Conservation (phyloP, 805 yeast genomes). For the Kuraishia hungarica region DNA sequence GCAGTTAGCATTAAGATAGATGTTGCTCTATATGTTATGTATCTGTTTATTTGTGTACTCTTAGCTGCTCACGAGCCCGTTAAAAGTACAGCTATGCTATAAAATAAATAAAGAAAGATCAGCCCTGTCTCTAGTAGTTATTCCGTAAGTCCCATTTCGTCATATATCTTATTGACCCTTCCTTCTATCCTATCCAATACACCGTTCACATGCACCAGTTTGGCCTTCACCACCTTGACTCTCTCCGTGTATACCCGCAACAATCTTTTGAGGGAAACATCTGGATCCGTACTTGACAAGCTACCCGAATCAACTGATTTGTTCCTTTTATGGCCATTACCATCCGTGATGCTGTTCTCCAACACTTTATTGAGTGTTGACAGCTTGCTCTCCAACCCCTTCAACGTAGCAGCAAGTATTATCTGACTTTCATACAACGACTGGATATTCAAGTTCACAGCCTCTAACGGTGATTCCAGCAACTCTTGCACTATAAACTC, state of each 20-base stretch:
- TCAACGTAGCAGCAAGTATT: slow-evolving; percentile 40
- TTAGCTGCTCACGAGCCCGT: not conserved
- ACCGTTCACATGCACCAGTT: slow-evolving; percentile 13
- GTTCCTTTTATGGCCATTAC: not conserved
- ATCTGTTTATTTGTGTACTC: not conserved
- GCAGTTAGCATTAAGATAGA: too few relatives aligned
- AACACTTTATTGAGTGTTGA: slow-evolving; percentile 12
- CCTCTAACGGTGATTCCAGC: slow-evolving; percentile 45
- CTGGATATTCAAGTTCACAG: slow-evolving; percentile 39
- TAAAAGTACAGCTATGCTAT: not conserved
- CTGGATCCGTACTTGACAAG: not conserved
- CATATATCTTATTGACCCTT: slow-evolving; percentile 21
- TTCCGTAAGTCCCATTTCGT: slow-evolving; percentile 5
- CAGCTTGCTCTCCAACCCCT: slow-evolving; percentile 28
- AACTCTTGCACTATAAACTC: slow-evolving; percentile 51
- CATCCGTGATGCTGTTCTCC: slow-evolving; percentile 18
- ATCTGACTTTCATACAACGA: slow-evolving; percentile 49
- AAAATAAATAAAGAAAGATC: not conserved
- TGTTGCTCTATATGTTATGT: not conserved
- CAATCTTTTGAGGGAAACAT: not conserved
- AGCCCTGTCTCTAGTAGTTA: not conserved
- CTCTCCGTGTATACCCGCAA: slow-evolving; percentile 9
- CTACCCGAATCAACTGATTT: not conserved
- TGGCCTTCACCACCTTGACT: slow-evolving; percentile 14
- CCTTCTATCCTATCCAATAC: slow-evolving; percentile 28